Conservation (phyloP, 2,329 filamentous ascomycete species). For the Shiraia bambusicola region DNA sequence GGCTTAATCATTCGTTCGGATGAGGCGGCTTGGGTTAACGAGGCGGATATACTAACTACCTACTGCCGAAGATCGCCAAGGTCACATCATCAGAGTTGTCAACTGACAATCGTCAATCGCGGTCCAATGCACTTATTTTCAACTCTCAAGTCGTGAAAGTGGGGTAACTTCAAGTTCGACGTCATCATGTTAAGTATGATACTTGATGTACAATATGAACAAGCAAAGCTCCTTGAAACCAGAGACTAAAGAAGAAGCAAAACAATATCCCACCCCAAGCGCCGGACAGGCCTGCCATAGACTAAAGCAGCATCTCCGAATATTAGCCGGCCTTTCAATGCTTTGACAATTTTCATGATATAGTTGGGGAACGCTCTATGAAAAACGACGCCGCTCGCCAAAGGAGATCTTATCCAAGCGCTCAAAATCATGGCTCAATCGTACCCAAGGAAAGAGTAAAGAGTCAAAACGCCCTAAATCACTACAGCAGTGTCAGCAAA, state of each 20-base stretch:
- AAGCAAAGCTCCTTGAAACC: not conserved
- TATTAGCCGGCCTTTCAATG: conserved; percentile 1
- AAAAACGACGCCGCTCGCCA: not conserved
- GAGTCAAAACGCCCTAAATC: conserved; percentile 3
- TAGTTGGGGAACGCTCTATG: not conserved
- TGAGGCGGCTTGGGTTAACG: not conserved
- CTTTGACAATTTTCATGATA: conserved; percentile 3
- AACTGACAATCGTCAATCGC: too few relatives aligned
- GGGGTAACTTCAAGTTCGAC: too few relatives aligned
- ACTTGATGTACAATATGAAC: conserved; percentile 1
- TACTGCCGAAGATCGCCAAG: conserved; percentile 9
- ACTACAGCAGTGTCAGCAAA: conserved; percentile 2
- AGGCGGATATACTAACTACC: conserved; percentile 1
- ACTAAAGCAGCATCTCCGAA: not conserved
- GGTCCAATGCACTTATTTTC: not conserved
- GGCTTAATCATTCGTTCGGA: too few relatives aligned
- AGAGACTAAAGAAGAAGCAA: not conserved
- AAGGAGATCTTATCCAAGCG: not conserved
- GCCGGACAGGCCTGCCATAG: conserved; percentile 1
- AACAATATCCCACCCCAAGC: conserved; percentile 1
- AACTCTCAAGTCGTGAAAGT: not conserved
- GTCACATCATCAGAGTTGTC: not conserved
- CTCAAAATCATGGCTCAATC: not conserved
- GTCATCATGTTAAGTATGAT: not conserved
- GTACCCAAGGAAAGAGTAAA: not conserved